Conservation (phyloP, 768 basidiomycete genomes). For the Candolleomyces eurysporus region DNA sequence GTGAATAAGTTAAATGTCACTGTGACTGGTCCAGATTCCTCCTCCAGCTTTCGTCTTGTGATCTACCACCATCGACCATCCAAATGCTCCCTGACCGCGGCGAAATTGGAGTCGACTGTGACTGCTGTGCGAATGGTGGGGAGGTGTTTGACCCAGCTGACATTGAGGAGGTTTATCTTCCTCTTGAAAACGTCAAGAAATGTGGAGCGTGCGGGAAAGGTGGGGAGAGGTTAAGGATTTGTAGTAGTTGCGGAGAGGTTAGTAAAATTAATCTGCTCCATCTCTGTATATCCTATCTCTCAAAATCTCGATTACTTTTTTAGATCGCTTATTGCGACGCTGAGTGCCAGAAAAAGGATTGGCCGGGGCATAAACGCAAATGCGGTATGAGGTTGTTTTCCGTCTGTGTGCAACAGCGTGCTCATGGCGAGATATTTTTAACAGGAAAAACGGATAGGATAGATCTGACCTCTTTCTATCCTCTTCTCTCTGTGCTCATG, state of each 20-base stretch:
- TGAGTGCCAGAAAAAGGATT: slow-evolving; percentile 36
- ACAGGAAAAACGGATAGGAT: slow-evolving; percentile 1
- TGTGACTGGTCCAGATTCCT: no score
- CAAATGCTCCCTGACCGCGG: no score
- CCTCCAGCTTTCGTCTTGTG: no score
- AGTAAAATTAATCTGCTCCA: background rate
- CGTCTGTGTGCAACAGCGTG: background rate
- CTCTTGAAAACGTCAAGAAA: background rate
- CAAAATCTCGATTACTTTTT: background rate
- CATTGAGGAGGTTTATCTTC: background rate
- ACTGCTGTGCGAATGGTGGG: no score
- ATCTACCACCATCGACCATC: no score
- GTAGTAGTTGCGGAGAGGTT: slow-evolving; percentile 1
- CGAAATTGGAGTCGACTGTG: no score
- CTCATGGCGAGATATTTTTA: background rate
- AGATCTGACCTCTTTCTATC: background rate
- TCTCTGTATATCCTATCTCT: background rate
- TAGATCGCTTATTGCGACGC: slow-evolving; percentile 32
- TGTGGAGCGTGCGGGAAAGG: background rate
- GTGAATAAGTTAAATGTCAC: no score
- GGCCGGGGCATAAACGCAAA: slow-evolving; percentile 29
- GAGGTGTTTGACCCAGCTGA: background rate
- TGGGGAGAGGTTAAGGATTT: background rate
- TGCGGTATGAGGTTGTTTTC: background rate
- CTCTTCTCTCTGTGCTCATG: background rate